Percentiles rank a stretch among this genome's conserved stretches.
These are phyloP conservation scores for Tilletia horrida DNA, from an alignment of 1,284 basidiomycete species.

Conservation along the genomic window DNA sequence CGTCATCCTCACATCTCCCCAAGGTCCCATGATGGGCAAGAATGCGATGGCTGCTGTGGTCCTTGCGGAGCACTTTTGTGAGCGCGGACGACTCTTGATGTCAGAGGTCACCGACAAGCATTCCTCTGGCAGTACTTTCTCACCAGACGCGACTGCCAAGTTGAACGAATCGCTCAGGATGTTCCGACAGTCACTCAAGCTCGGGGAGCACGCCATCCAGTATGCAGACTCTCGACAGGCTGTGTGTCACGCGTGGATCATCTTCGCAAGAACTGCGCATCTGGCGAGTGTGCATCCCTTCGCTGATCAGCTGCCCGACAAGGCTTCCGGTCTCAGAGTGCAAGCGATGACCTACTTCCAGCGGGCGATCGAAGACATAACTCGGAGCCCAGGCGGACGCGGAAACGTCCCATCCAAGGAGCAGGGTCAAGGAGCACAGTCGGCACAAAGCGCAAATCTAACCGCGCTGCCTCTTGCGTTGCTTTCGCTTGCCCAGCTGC, in stretches of 20 bases:
- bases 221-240: conserved; percentile 46
- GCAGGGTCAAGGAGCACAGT: conserved; percentile 19
- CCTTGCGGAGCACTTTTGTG: conserved; percentile 32
- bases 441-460: conserved; percentile 3
- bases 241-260: conserved; percentile 43
- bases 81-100: conserved; percentile 10
- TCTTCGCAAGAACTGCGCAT: conserved; percentile 48
- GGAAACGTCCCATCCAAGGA: conserved; percentile 27
- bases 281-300: conserved; percentile 21
- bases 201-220: conserved; percentile 52
- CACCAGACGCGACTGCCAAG: conserved; percentile 20
- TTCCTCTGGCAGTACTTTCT: conserved; percentile 18
- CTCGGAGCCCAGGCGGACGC: conserved; percentile 27
- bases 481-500: conserved; percentile 50
- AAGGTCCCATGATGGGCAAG: conserved; percentile 16
- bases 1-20: conserved; percentile 10
- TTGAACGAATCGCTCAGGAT: conserved; percentile 29
- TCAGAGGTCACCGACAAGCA: conserved; percentile 18
- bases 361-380: conserved; percentile 41
- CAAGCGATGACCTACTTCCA: conserved; percentile 33
- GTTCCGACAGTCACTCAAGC: conserved; percentile 47
- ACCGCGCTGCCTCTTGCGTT: conserved; percentile 34
- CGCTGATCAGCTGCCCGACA: not conserved
- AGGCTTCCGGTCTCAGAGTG: not conserved
- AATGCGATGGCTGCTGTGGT: conserved; percentile 49